Evolutionary conservation across 2,329 filamentous ascomycete species (phyloP).

Genomic region (Coleophoma crateriformis): DNA sequence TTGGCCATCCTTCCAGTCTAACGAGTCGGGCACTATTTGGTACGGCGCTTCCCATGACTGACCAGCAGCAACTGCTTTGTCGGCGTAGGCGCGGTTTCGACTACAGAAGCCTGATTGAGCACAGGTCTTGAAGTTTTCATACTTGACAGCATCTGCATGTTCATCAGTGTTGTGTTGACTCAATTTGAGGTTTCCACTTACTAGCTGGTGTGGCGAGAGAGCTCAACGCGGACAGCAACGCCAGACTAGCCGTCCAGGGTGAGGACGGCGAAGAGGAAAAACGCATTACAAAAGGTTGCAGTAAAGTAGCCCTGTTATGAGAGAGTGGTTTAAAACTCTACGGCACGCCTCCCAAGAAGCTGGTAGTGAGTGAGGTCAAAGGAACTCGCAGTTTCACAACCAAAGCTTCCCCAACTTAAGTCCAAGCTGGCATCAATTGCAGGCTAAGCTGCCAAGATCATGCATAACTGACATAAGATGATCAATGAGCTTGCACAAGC

Average conservation of each 20-base stretch:
- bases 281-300: slow-evolving; percentile 12
- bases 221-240: slow-evolving; percentile 51
- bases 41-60: slow-evolving; percentile 78
- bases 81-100: slow-evolving; percentile 85
- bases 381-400: background rate
- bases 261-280: slow-evolving; percentile 37
- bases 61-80: slow-evolving; percentile 60
- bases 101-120: slow-evolving; percentile 95
- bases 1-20: slow-evolving; percentile 73
- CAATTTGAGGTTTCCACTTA: slow-evolving; percentile 32
- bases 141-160: slow-evolving; percentile 72
- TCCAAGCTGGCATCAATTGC: background rate
- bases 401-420: background rate
- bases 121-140: slow-evolving; percentile 97
- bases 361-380: background rate
- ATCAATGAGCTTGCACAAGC: no score
- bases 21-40: slow-evolving; percentile 62
- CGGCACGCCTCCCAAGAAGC: background rate
- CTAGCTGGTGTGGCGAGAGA: slow-evolving; percentile 60
- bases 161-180: slow-evolving; percentile 8
- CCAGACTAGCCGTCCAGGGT: slow-evolving; percentile 60
- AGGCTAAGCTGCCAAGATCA: no score
- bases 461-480: no score
- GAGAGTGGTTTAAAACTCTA: background rate
- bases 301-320: no score